Conservation (phyloP, 192 early-diverging fungal genomes). For the Podila minutissima region DNA sequence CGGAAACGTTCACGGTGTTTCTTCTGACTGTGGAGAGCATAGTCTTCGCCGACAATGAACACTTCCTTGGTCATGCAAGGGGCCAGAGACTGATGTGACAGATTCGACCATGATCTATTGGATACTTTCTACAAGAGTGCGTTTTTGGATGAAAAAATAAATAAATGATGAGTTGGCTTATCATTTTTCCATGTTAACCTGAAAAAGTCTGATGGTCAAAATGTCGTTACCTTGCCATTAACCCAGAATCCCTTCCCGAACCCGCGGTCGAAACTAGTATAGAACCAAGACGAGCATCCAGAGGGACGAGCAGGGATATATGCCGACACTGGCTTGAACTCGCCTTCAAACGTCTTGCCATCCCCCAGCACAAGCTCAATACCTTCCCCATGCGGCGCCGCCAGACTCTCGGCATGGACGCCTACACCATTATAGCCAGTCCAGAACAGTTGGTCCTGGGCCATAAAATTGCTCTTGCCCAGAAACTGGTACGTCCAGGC, state of each 20-base stretch:
- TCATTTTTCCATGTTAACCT: not conserved
- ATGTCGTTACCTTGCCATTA: conserved; percentile 50
- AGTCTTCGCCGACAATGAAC: conserved; percentile 6
- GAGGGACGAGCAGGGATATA: conserved; percentile 50
- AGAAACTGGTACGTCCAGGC: conserved; percentile 73
- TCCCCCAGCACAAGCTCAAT: not conserved
- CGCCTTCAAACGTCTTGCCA: not conserved
- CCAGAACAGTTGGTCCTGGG: conserved; percentile 67
- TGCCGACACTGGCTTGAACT: conserved; percentile 53
- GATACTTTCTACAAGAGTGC: conserved; percentile 34
- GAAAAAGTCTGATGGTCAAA: not conserved
- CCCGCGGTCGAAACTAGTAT: conserved; percentile 64
- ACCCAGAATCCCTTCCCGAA: conserved; percentile 58
- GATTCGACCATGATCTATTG: conserved; percentile 54
- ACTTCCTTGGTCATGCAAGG: conserved; percentile 46
- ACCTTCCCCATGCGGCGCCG: not conserved
- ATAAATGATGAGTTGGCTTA: not conserved
- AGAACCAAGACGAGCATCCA: conserved; percentile 56
- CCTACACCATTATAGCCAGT: conserved; percentile 26
- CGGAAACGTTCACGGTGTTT: not conserved
- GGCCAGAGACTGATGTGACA: conserved; percentile 61
- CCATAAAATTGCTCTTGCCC: conserved; percentile 55
- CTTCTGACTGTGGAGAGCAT: not conserved
- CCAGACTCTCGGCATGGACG: conserved; percentile 23
- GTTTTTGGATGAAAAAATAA: not conserved